Base-by-base conservation (phyloP, 768 basidiomycete genomes). In the Suillus ampliporus region DNA sequence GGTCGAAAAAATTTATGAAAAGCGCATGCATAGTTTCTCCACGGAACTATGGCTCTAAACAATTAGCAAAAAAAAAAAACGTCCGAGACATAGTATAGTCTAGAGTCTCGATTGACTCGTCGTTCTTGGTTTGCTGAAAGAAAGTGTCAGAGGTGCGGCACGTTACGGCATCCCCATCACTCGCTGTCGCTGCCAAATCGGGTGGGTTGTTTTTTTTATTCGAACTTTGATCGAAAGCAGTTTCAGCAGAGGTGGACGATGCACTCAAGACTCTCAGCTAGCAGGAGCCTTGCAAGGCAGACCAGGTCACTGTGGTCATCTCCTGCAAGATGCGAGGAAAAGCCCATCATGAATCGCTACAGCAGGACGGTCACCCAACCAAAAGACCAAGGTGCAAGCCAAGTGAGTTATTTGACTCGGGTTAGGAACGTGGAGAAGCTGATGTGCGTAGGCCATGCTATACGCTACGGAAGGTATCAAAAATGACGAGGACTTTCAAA, bases 401-500 rank as follows among this genome's bases (percentile, higher is more conserved):
- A 98, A 87, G 92, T 88, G 67, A 26, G 71, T 64, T 41, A 21
- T 28, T 23, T 31, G 10, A 48, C 34, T 34, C 10, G 56, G 47
- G 64, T 31, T 8, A 23, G 15, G 26, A 31, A 58, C 48, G 10
- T 21, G 34, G 21, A 60, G 35, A 61, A 58, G 34, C 38, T 52
- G 14, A 50, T 51, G 58, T 13, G 0, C 23, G 26, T 70, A 97
- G 93, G 97, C 97, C 38, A 99, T 99, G 97, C 81, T 99, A 54
- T 99, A 95, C 77, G 97, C 95, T n/a, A 99, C 97, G 1, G 97
- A 98, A 40, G 96, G 94, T 35, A 85, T 99, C 64, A 79, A 83
- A 28, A 78, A 69, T 17, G 91, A 97, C 66, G 84, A 82, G 2
- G 97, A 99, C 80, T 91, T 99, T 65, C 81, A 92, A 71, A 98